Percentiles rank a stretch among this genome's conserved stretches.
These are phyloP conservation scores for Scenedesmus sp. DNA, from an alignment of 163 green algal genomes.

Conservation along the genomic window DNA sequence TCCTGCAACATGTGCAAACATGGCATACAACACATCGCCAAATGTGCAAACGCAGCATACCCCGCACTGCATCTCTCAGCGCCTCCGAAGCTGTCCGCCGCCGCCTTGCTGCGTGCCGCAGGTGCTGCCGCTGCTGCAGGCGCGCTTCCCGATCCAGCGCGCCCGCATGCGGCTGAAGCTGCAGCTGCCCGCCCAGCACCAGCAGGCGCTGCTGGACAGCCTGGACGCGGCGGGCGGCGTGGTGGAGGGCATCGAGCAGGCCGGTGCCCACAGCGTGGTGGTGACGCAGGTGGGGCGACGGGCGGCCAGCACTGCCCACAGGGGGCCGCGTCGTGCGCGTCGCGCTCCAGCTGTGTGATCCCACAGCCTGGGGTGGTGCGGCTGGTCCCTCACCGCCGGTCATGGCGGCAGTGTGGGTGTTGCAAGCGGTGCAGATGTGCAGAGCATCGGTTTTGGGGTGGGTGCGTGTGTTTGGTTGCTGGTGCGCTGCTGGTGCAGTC, in stretches of 20 bases:
- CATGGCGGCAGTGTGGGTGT: no score
- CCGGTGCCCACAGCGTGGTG: not conserved
- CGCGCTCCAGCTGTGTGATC: no score
- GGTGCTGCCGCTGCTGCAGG: slow-evolving; percentile 86
- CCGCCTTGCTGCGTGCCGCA: slow-evolving; percentile 51
- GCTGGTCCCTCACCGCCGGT: no score
- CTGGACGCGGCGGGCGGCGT: slow-evolving; percentile 57
- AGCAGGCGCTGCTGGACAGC: slow-evolving; percentile 67
- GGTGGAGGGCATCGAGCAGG: slow-evolving; percentile 26
- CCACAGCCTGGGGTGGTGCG: no score
- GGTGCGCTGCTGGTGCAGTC: not conserved
- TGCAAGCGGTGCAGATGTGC: no score
- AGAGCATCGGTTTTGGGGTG: no score
- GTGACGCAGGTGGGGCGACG: slow-evolving; percentile 19
- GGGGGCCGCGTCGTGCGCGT: no score
- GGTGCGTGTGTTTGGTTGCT: no score
- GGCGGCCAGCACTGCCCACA: not conserved
- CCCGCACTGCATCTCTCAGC: not conserved
- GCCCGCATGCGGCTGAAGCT: slow-evolving; percentile 95
- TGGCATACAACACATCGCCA: no score
- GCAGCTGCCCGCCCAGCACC: slow-evolving; percentile 65
- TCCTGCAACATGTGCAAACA: no score
- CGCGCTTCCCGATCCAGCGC: slow-evolving; percentile 93
- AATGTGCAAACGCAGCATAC: not conserved
- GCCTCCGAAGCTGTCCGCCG: not conserved